These are phyloP conservation scores for Eucalyptus rudis DNA, from an alignment of 345 rosid genomes.

Conservation along the genomic window DNA sequence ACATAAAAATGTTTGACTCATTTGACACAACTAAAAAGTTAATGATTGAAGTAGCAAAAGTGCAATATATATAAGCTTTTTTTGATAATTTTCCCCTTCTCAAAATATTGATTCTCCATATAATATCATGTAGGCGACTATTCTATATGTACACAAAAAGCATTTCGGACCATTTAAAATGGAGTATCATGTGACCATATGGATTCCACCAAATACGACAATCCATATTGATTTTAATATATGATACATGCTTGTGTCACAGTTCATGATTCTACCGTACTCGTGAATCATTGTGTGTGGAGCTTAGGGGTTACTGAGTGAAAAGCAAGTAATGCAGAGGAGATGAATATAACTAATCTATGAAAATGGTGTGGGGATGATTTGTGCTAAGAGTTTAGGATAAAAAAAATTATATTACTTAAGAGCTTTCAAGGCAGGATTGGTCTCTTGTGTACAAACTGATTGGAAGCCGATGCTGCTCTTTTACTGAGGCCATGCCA, in stretches of 20 bases:
- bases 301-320: no score
- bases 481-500: no score
- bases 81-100: no score
- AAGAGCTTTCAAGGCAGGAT: no score
- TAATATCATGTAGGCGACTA: neutral
- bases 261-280: fast-evolving
- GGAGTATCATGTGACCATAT: neutral
- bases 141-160: neutral
- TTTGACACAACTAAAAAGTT: no score
- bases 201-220: neutral
- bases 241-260: neutral
- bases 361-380: fast-evolving
- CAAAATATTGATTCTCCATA: neutral
- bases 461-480: fast-evolving
- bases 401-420: no score
- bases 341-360: fast-evolving
- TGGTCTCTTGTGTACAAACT: fast-evolving
- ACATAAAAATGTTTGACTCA: no score
- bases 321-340: no score
- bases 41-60: no score
- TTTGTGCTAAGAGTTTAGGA: no score
- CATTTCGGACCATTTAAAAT: neutral
- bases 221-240: neutral
- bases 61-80: no score
- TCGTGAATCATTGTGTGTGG: no score